A percentile compares a stretch with the other conserved stretches of the same genome.
Evolutionary conservation across 495 filamentous ascomycete genomes (phyloP).

Genomic region (Trypethelium eluteriae): DNA sequence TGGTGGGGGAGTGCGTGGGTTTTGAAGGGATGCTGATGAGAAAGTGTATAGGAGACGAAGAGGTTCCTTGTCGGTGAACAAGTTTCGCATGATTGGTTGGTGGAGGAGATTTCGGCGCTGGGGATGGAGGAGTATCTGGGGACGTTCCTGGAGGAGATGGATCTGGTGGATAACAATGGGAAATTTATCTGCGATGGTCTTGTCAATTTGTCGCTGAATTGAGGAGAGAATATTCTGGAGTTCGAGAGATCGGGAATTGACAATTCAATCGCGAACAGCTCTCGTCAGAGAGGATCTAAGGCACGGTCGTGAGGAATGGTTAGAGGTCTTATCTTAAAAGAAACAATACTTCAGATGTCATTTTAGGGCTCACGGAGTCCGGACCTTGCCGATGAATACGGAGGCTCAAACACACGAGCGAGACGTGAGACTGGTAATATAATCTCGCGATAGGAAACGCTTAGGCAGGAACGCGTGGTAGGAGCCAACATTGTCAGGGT

Average conservation of each 20-base stretch:
- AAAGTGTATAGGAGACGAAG: background rate
- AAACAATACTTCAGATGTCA: background rate
- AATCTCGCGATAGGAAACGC: background rate
- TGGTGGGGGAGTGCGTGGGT: background rate
- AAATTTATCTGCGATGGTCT: background rate
- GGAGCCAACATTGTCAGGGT: background rate
- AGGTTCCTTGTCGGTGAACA: background rate
- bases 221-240: background rate
- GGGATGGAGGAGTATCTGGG: background rate
- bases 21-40: background rate
- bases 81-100: background rate
- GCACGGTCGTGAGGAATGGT: no score
- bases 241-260: background rate
- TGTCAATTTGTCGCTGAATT: background rate
- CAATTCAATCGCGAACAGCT: no score
- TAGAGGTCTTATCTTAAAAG: background rate
- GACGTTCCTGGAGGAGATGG: conserved; percentile 4
- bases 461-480: background rate
- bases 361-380: no score
- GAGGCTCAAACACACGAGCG: no score
- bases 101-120: background rate
- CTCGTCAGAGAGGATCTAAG: no score
- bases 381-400: no score
- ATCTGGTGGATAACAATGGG: background rate
- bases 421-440: no score